phyloP scores from a whole-genome alignment of 768 basidiomycete genomes.

The Leccinum pellstonianum region DNA sequence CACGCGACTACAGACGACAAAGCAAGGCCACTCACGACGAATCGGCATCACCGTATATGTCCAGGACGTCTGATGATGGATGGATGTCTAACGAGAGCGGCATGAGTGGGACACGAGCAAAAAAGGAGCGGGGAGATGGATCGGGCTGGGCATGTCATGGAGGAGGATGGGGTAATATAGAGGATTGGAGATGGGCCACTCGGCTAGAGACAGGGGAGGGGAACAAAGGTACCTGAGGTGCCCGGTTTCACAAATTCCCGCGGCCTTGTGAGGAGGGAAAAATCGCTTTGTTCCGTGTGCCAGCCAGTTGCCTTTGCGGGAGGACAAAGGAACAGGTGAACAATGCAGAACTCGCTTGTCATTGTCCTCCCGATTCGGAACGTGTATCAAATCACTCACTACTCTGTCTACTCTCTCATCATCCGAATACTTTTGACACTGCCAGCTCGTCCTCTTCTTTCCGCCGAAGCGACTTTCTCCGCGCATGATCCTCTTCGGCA shows the following conservation, averaged over 20 bases:
- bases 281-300: slow-evolving; percentile 26
- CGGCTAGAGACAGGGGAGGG: slow-evolving; percentile 27
- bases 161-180: slow-evolving; percentile 26
- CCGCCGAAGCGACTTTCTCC: slow-evolving; percentile 61
- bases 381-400: not conserved
- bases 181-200: slow-evolving; percentile 17
- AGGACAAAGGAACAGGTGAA: slow-evolving; percentile 29
- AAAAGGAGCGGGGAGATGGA: slow-evolving; percentile 11
- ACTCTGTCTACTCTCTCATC: slow-evolving; percentile 42
- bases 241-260: not conserved
- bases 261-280: not conserved
- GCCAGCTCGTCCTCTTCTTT: slow-evolving; percentile 76
- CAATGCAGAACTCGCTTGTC: slow-evolving; percentile 33
- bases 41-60: slow-evolving; percentile 72
- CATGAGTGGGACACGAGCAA: slow-evolving; percentile 40
- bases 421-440: slow-evolving; percentile 89
- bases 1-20: slow-evolving; percentile 2
- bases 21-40: slow-evolving; percentile 46
- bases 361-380: slow-evolving; percentile 15
- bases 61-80: slow-evolving; percentile 54
- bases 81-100: slow-evolving; percentile 63
- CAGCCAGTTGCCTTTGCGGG: slow-evolving; percentile 27
- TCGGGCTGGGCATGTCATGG: slow-evolving; percentile 8
- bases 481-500: slow-evolving; percentile 62
- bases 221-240: slow-evolving; percentile 29